Base-by-base conservation (phyloP, 1,284 basidiomycete species). In the Athelia sp. region DNA sequence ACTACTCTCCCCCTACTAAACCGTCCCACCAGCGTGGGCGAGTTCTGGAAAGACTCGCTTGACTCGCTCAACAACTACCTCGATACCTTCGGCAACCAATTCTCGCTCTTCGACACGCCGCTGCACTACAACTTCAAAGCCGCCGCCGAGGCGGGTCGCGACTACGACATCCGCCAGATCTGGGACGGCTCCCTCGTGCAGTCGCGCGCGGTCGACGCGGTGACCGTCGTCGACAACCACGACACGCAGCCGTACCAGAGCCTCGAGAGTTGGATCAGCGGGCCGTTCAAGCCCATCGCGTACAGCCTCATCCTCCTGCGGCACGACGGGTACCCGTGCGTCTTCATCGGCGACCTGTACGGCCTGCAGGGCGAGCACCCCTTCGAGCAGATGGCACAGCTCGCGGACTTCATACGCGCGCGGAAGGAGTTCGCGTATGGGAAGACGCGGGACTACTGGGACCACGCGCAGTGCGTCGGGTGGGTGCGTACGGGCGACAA, bases 281-380 rank as follows among this genome's bases (percentile, higher is more conserved):
- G 40, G 74, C 70, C 42, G 54, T 88, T 90, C 71, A 90, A 90
- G 63, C 65, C 81, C 21, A 87, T 89, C 57, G 87, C 88, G 2
- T 97, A 98, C 66, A 82, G 92, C 1, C 67, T 98, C 47, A 95
- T 96, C 62, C 74, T 98, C 31, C 75, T 97, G 36, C 82, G 93
- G 52, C 72, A 76, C 17, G 76, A 81, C 49, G 95, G 95, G n/a
- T 84, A 94, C 65, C 95, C 95, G 77, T 94, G 93, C 61, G 83
- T 97, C 26, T 98, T 97, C 69, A 93, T 93, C 54, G 93, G 93
- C 8, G 95, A 98, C 67, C 63, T 96, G 21, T 91, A 87, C 57
- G 82, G 81, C 0, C 84, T 87, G 57, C 56, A 69, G 35, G 82
- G 85, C 61, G 82, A 82, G 55, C 87, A 80, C 61, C 72, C 81